A percentile compares a stretch with the other conserved stretches of the same genome.
These are phyloP conservation scores for Rhipidocladum racemiflorum DNA, from an alignment of 176 grass and related monocot species.

Conservation along the genomic window DNA sequence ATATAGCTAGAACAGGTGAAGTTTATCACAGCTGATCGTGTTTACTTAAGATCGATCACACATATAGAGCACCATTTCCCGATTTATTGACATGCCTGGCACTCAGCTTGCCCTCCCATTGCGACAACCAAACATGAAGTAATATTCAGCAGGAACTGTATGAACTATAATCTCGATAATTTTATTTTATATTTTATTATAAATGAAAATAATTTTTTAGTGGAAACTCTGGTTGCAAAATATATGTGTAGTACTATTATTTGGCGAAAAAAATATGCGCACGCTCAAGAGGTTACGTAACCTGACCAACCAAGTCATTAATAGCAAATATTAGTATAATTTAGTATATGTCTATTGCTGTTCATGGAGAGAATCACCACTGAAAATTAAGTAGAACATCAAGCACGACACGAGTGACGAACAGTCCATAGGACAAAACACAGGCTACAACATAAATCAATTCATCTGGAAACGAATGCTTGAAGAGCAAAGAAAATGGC, in stretches of 20 bases:
- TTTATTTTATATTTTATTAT: neutral
- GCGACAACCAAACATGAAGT: neutral
- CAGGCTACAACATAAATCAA: neutral
- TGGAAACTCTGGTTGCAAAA: neutral
- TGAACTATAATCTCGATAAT: neutral
- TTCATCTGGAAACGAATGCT: neutral
- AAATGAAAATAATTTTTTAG: neutral
- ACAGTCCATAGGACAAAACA: neutral
- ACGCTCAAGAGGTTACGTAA: neutral
- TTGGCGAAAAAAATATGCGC: too few species aligned
- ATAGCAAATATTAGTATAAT: neutral
- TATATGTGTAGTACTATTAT: neutral
- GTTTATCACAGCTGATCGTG: neutral
- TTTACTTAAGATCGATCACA: neutral
- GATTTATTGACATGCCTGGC: neutral
- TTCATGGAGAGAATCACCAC: neutral
- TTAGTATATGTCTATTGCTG: neutral
- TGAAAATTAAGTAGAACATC: neutral
- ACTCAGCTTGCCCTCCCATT: neutral
- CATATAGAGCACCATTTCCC: neutral
- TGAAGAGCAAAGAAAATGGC: neutral
- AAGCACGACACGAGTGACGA: neutral
- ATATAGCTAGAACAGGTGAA: neutral
- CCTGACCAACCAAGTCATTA: neutral
- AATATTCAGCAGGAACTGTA: neutral